Base-by-base conservation (phyloP, 2,329 filamentous ascomycete species). In the Neonectria ditissima region DNA sequence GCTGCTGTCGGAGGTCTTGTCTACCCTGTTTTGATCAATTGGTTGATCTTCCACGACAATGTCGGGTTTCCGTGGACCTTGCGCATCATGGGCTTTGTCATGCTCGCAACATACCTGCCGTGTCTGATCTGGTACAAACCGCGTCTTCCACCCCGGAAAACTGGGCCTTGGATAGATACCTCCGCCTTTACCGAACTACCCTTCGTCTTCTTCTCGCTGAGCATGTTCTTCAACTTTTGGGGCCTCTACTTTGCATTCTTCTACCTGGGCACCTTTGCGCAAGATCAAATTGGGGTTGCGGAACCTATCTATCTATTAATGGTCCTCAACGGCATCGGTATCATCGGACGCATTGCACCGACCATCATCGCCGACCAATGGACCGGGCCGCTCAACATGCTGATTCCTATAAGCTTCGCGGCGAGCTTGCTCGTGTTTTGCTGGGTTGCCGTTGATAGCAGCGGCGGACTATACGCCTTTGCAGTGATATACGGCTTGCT, bases 61-160 rank as follows among this genome's bases (percentile, higher is more conserved):
- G 71, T 88, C 14, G 86, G 87, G 1, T 89, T 88, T 62, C 78
- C 79, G 14, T 89, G 87, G 87, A 82, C 86, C 0, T 77, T 83
- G 2, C 77, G 84, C 1, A 75, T 80, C 13, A 80, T 86, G 58
- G 84, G 78, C 1, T 83, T 86, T 62, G 73, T 84, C 4, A 79
- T 83, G 59, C 68, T 79, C 24, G 73, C 59, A 0, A 86, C 82
- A 0, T 75, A 83, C 5, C 32, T 76, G 0, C 75, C 78, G 1
- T 77, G 74, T 2, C 66, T 82, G 2, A 55, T 79, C 2, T 78
- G 82, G 51, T 76, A 81, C 64, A 79, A 76, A 43, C 78, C 82
- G 0, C 71, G 79, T 1, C 67, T 86, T 3, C 79, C 79, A 11
- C 80, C 77, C 0, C 74, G 81, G 0, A 80, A 74, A 16, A 72